Conservation (phyloP, 805 yeast species). For the Kuraishia floccosa region DNA sequence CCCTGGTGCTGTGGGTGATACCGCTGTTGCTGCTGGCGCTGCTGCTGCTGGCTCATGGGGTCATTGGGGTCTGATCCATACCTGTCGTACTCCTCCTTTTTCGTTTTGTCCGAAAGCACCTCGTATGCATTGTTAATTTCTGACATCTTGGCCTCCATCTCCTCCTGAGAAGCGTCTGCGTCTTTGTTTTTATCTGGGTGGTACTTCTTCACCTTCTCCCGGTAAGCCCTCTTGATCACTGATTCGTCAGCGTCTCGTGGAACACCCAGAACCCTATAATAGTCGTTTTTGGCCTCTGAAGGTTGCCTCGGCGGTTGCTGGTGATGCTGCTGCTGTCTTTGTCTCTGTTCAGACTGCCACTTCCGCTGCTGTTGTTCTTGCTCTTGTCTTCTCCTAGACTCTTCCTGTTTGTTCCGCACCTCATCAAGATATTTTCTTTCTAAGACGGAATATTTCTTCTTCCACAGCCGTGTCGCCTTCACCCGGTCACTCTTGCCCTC, state of each 20-base stretch:
- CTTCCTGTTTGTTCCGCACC: constrained; percentile 13
- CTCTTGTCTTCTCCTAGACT: constrained; percentile 27
- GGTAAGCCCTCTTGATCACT: constrained; percentile 72
- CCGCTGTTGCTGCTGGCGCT: constrained; percentile 4
- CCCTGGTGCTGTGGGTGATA: background rate
- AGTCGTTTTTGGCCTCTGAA: constrained; percentile 35
- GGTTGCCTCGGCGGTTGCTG: constrained; percentile 18
- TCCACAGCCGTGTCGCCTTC: constrained; percentile 26
- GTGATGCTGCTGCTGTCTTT: constrained; percentile 22
- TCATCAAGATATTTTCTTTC: constrained; percentile 4
- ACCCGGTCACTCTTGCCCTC: constrained; percentile 21
- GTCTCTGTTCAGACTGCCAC: constrained; percentile 25
- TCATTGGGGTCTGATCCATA: constrained; percentile 15
- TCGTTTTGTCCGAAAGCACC: constrained; percentile 56
- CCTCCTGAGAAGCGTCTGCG: constrained; percentile 40
- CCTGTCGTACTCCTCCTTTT: constrained; percentile 53
- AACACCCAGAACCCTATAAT: constrained; percentile 70
- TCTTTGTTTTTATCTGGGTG: constrained; percentile 86
- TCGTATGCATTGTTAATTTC: constrained; percentile 92
- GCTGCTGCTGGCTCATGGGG: constrained; percentile 5
- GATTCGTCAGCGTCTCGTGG: constrained; percentile 54
- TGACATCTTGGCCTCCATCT: constrained; percentile 78
- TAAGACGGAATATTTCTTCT: constrained; percentile 15
- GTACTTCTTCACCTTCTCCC: constrained; percentile 64
- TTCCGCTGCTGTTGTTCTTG: constrained; percentile 36